Percentiles rank a stretch among this genome's conserved stretches.
phyloP scores from a whole-genome alignment of 2,329 filamentous ascomycete genomes.

The Neopestalotiopsis sp. region DNA sequence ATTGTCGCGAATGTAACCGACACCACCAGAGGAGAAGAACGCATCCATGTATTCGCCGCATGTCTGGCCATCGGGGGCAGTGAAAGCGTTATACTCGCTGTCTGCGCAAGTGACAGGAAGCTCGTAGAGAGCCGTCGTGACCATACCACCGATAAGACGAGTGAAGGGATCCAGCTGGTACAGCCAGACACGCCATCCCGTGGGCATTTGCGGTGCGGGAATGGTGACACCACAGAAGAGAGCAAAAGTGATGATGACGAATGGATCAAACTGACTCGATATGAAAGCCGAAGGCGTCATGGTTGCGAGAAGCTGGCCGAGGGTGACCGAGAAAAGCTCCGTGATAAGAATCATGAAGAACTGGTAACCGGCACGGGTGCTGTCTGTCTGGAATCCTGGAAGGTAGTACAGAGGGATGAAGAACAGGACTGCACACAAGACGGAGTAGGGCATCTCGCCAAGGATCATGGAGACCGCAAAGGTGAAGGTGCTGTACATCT shows the following conservation, averaged over 20 bases:
- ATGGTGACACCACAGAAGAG: constrained; percentile 90
- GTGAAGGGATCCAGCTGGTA: constrained; percentile 87
- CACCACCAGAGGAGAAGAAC: constrained; percentile 72
- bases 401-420: constrained; percentile 87
- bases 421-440: constrained; percentile 80
- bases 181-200: constrained; percentile 80
- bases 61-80: constrained; percentile 65
- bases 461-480: constrained; percentile 81
- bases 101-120: constrained; percentile 64
- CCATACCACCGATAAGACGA: constrained; percentile 78
- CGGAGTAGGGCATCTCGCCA: constrained; percentile 82
- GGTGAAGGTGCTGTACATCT: constrained; percentile 82
- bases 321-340: constrained; percentile 81
- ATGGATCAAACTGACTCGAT: constrained; percentile 79
- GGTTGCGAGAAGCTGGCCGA: constrained; percentile 78
- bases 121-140: constrained; percentile 76
- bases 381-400: constrained; percentile 69
- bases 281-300: constrained; percentile 81
- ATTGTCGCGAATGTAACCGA: constrained; percentile 74
- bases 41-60: constrained; percentile 77
- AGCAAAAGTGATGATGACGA: constrained; percentile 80
- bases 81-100: constrained; percentile 71
- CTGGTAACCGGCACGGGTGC: constrained; percentile 78
- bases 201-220: constrained; percentile 76
- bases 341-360: constrained; percentile 86